Evolutionary conservation across 2,329 filamentous ascomycete species (phyloP), one percentile per base, ranked within the genome.

Genomic region (Trichoderma asperellum): DNA sequence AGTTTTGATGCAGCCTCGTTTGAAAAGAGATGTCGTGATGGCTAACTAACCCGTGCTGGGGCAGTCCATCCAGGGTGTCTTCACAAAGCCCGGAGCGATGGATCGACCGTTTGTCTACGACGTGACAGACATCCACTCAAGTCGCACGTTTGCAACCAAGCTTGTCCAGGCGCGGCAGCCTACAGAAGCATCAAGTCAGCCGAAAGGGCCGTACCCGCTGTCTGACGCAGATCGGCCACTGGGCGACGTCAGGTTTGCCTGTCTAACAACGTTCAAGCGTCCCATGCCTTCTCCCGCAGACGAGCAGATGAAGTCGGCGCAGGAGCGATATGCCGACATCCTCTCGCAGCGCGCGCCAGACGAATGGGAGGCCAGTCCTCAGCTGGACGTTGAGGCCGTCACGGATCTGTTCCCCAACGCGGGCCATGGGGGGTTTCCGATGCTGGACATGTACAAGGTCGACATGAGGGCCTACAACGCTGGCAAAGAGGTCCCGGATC

Each of bases 51-150:
- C 6, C 6, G 3, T 16, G 7, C 29, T 21, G n/a, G 16, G 5
- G 2, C 47, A 88, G 86, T 84, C 85, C 10, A 85, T 88, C 27
- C 84, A 87, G 73, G 86, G 85, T 10, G 85, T 83, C 73, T 89
- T 88, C 73, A 84, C 84, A 2, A 80, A 83, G 27, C 78, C 79
- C 0, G 86, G 84, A 5, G 75, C 79, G 5, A 69, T 74, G 1
- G 83, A 87, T 70, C 81, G 85, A 2, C 86, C 87, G 2, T 87
- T 86, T 72, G 75, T 88, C 63, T 87, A 86, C 74, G 80, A 82
- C 29, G 83, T 87, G 2, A 79, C 80, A 2, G 76, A 79, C 5
- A 72, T 87, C 2, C 78, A 82, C 29, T 78, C 81, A 2, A 83
- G 83, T 12, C 80, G 82, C 37, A 82, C 81, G 10, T 87, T 88